These are phyloP conservation scores for Pseudophaeomoniella oleicola DNA, from an alignment of 2,329 filamentous ascomycete species.

Conservation along the genomic window DNA sequence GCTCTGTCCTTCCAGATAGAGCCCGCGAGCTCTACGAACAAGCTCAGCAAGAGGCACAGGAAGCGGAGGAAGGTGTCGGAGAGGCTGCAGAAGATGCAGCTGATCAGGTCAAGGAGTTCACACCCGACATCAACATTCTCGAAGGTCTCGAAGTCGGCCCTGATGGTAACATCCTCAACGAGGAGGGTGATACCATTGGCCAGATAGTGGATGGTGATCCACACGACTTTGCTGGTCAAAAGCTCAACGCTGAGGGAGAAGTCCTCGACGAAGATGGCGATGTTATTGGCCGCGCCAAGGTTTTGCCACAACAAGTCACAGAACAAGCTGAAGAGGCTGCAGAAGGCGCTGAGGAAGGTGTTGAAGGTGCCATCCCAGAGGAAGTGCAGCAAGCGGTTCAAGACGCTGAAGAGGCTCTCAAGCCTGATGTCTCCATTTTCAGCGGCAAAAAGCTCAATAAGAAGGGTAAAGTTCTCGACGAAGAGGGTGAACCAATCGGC, in stretches of 20 bases:
- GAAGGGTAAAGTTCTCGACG: constrained; percentile 17
- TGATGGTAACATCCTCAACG: constrained; percentile 37
- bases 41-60: constrained; percentile 12
- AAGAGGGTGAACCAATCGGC: constrained; percentile 22
- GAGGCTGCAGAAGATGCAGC: constrained; percentile 21
- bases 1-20: constrained; percentile 14
- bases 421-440: constrained; percentile 20
- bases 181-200: constrained; percentile 22
- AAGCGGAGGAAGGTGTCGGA: too few relatives aligned
- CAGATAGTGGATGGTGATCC: constrained; percentile 26
- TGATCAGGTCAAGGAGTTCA: constrained; percentile 19
- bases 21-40: constrained; percentile 11
- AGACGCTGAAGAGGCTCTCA: constrained; percentile 16
- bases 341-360: constrained; percentile 19
- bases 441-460: constrained; percentile 21
- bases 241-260: constrained; percentile 25
- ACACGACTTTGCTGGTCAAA: constrained; percentile 23
- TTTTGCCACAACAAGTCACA: constrained; percentile 24
- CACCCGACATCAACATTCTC: constrained; percentile 19
- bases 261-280: constrained; percentile 25
- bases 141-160: constrained; percentile 31
- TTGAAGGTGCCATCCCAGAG: constrained; percentile 25
- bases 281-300: constrained; percentile 20
- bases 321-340: constrained; percentile 21
- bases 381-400: constrained; percentile 32